Evolutionary conservation across 2,329 filamentous ascomycete genomes (phyloP).

Genomic region (Fusarium sp.): DNA sequence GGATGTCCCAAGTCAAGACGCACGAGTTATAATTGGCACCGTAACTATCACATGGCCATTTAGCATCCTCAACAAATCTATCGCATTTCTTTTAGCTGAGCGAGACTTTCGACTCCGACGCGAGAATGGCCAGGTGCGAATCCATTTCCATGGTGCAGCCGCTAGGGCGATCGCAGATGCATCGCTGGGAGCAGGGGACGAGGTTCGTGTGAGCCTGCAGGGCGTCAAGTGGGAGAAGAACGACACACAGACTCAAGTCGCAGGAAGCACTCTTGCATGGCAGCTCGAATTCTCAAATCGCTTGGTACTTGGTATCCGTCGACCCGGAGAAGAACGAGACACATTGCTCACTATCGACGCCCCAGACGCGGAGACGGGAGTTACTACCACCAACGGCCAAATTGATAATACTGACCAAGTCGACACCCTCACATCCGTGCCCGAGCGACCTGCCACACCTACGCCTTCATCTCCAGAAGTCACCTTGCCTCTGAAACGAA

Average conservation of each 20-base stretch:
- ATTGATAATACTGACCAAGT: background rate
- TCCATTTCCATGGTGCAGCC: slow-evolving; percentile 76
- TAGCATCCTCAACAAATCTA: slow-evolving; percentile 77
- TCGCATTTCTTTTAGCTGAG: slow-evolving; percentile 85
- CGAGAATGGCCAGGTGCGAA: slow-evolving; percentile 81
- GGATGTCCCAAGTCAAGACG: slow-evolving; percentile 52
- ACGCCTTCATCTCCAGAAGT: slow-evolving; percentile 29
- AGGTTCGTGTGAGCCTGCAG: slow-evolving; percentile 73
- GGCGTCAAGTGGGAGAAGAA: slow-evolving; percentile 74
- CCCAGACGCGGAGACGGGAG: slow-evolving; percentile 29
- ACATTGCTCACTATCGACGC: slow-evolving; percentile 64
- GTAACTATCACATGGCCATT: slow-evolving; percentile 93
- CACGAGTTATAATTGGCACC: slow-evolving; percentile 70
- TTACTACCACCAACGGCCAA: slow-evolving; percentile 30
- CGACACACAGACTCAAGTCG: slow-evolving; percentile 57
- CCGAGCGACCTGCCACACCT: slow-evolving; percentile 29
- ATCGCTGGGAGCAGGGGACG: slow-evolving; percentile 81
- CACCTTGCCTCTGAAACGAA: slow-evolving; percentile 47
- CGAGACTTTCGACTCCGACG: slow-evolving; percentile 83
- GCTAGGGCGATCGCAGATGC: slow-evolving; percentile 75
- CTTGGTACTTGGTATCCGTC: slow-evolving; percentile 56
- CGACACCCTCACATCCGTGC: slow-evolving; percentile 7
- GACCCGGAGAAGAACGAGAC: slow-evolving; percentile 57
- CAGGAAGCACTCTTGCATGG: slow-evolving; percentile 65
- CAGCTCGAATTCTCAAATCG: slow-evolving; percentile 65